Base-by-base conservation (phyloP, 371 early-diverging fungal species). In the Lichtheimia ornata region DNA sequence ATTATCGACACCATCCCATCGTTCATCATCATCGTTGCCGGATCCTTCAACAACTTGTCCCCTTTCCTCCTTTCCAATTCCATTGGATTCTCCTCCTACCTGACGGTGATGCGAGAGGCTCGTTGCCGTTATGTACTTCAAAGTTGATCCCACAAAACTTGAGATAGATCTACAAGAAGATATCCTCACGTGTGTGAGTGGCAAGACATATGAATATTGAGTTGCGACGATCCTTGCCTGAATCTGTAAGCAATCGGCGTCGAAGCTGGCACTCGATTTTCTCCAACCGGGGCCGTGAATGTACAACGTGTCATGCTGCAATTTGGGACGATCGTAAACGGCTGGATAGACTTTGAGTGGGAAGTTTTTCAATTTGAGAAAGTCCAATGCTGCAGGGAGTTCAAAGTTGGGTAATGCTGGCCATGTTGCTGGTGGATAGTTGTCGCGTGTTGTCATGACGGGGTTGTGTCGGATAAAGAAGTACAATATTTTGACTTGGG, bases 391-490 rank as follows among this genome's bases (percentile, higher is more conserved):
- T 1, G 73, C 56, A 27, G 81, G 81, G 4, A 80, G 53, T 41
- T 80, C 73, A 5, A 79, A 25, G 0, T 64, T 69, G 13, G 80
- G 80, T 40, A 79, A 62, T 45, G 64, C 67, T 52, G 76, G 65
- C 88, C 61, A 99, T 97, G 73, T 97, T 97, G 59, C 97, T 97
- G 57, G 45, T 42, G 59, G 98, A 97, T 81, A 47, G 22, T 22
- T 47, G 18, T 47, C 47, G 47, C 47, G 47, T 47, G 47, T 18
- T 18, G 47, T 47, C 47, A 47, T 47, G n/a, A 15, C 11, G 17
- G 44, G n/a, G 11, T 47, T 2, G 35, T 35, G 35, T 35, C 35
- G 35, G 35, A 35, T 35, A 35, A 35, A 35, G 35, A 35, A 9
- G 35, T 28, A 28, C 28, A 28, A 28, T 35, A 11, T 35, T 35